Evolutionary conservation across 192 early-diverging fungal species (phyloP).

Genomic region (Podila horticola): DNA sequence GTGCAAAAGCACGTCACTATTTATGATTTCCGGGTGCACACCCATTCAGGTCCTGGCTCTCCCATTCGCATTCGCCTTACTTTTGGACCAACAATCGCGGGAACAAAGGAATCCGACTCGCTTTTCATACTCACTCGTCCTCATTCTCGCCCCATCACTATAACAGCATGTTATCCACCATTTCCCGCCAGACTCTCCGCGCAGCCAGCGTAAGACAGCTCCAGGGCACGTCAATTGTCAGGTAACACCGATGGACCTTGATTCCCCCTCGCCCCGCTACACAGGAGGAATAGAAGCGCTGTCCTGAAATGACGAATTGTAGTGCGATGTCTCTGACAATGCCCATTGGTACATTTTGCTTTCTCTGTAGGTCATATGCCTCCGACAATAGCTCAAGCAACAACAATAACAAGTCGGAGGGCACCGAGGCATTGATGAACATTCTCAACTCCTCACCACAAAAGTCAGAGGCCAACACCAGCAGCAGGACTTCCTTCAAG

Average conservation of each 20-base stretch:
- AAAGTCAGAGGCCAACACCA: neutral
- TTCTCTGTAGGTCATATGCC: slow-evolving; percentile 20
- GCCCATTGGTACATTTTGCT: neutral
- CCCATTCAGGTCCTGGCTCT: too few relatives aligned
- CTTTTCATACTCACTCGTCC: too few relatives aligned
- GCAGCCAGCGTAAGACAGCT: slow-evolving; percentile 7
- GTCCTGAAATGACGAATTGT: neutral
- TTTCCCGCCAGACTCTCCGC: slow-evolving; percentile 36
- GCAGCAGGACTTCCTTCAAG: slow-evolving; percentile 5
- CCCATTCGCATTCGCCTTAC: too few relatives aligned
- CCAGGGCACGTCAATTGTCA: slow-evolving; percentile 21
- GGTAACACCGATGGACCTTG: slow-evolving; percentile 8
- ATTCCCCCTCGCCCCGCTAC: too few relatives aligned
- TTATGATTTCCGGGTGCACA: too few relatives aligned
- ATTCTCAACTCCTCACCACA: slow-evolving; percentile 16
- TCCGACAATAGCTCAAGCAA: slow-evolving; percentile 9
- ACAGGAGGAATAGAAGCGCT: neutral
- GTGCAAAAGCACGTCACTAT: too few relatives aligned
- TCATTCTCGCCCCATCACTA: too few relatives aligned
- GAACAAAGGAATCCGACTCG: too few relatives aligned
- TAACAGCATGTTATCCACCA: slow-evolving; percentile 30
- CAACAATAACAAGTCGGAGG: slow-evolving; percentile 16
- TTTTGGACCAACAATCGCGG: too few relatives aligned
- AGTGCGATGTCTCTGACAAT: too few relatives aligned
- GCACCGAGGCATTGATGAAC: slow-evolving; percentile 28